Conservation (phyloP, 1,139 yeast species). For the Kazachstania sp. region DNA sequence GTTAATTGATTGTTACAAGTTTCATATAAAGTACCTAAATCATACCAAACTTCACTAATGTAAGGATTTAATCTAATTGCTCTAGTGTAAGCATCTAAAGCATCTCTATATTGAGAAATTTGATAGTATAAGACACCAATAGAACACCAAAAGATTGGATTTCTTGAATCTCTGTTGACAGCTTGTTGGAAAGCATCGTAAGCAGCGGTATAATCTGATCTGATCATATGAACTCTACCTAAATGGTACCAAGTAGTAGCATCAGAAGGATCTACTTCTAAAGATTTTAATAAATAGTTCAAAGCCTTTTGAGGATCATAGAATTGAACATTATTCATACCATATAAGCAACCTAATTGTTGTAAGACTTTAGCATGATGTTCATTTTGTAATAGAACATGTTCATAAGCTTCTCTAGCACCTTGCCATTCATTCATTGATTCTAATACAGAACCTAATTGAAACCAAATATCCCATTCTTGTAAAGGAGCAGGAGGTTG, state of each 20-base stretch:
- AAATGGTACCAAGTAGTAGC: slow-evolving; percentile 96
- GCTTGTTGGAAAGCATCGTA: slow-evolving; percentile 99
- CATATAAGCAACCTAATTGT: slow-evolving; percentile 90
- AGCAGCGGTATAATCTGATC: slow-evolving; percentile 90
- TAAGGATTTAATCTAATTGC: slow-evolving; percentile 94
- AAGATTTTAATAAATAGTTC: slow-evolving; percentile 70
- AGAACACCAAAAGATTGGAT: slow-evolving; percentile 98
- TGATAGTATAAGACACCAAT: slow-evolving; percentile 95
- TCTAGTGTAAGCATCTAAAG: slow-evolving; percentile 92
- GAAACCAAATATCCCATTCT: slow-evolving; percentile 97
- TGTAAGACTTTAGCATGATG: slow-evolving; percentile 93
- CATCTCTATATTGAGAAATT: slow-evolving; percentile 91
- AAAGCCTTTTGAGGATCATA: slow-evolving; percentile 81
- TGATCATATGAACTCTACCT: slow-evolving; percentile 94
- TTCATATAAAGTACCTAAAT: slow-evolving; percentile 90
- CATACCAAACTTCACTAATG: slow-evolving; percentile 97
- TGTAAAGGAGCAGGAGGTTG: slow-evolving; percentile 95
- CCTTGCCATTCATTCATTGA: slow-evolving; percentile 87
- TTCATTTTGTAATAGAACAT: slow-evolving; percentile 82
- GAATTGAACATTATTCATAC: slow-evolving; percentile 58
- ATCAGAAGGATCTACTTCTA: slow-evolving; percentile 82
- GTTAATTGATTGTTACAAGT: slow-evolving; percentile 92
- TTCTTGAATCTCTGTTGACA: slow-evolving; percentile 89
- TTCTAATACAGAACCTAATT: slow-evolving; percentile 90
- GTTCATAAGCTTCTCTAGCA: slow-evolving; percentile 92